Base-by-base conservation (phyloP, 2,329 filamentous ascomycete species). In the Colletotrichum viniferum region DNA sequence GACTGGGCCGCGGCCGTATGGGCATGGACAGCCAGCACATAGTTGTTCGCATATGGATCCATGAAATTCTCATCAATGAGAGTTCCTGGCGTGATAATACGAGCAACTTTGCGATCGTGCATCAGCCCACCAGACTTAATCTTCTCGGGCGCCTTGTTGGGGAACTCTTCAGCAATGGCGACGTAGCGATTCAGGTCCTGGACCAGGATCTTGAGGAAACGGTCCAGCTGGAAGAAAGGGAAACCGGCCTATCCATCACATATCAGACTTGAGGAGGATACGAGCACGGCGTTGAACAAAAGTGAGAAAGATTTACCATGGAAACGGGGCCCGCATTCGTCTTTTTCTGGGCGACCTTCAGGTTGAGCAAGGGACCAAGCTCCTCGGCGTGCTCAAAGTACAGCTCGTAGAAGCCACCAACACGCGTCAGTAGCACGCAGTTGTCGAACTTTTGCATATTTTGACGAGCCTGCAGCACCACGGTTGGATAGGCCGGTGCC, bases 11-110 rank as follows among this genome's bases (percentile, higher is more conserved):
- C 14, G 18, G 55, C 55, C 32, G 94, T 83, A 81, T 97, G 91
- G 30, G 94, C 83, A 81, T 97, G 91, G 63, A 98, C 90, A 48
- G 95, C 93, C 82, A 98, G 90, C 38, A 98, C 89, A 83, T 96
- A 99, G 82, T 98, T 98, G 84, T 97, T 98, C 80, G 95, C 92
- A 82, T 94, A 96, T 2, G 96, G 95, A 82, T 98, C 95, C 88
- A 99, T 96, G 83, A 98, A 99, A 80, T 96, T 96, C 85, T 99
- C 97, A 84, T 99, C 97, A 78, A 99, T 98, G 69, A 99, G 88
- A 2, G 97, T 99, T 24, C 97, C 97, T 2, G 97, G 96, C 1
- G 97, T 98, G 81, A 99, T 92, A 79, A 99, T 93, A 73, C 97
- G 93, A 21, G 95, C 91, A 16, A 99, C 95, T 79, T 89, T 92